These are phyloP conservation scores for Ceratocystis destructans DNA, from an alignment of 2,329 filamentous ascomycete species.

Conservation along the genomic window DNA sequence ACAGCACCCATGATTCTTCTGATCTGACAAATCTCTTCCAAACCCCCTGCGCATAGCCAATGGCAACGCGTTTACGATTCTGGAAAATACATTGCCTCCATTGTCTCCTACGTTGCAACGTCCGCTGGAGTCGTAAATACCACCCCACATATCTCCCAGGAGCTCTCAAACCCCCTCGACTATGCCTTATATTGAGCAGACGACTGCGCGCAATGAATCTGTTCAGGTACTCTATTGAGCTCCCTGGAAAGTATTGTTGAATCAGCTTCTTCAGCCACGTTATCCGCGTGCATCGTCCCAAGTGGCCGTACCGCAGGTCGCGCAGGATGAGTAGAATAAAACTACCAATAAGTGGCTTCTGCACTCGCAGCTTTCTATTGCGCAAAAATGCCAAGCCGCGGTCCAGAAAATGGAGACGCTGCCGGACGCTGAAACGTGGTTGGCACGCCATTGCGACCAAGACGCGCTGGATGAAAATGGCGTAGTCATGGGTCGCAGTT, in stretches of 20 bases:
- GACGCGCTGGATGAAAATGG: conserved; percentile 8
- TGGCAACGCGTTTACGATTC: conserved; percentile 6
- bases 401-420: conserved; percentile 25
- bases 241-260: conserved; percentile 7
- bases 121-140: not conserved
- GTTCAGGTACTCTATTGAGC: not conserved
- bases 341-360: conserved; percentile 23
- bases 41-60: conserved; percentile 9
- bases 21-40: conserved; percentile 7
- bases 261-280: conserved; percentile 25
- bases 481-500: conserved; percentile 11
- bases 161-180: not conserved
- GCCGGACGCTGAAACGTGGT: conserved; percentile 21
- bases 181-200: not conserved
- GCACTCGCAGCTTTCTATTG: conserved; percentile 21
- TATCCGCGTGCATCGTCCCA: conserved; percentile 26
- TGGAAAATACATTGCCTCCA: conserved; percentile 5
- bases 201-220: not conserved
- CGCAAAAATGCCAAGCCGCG: conserved; percentile 23
- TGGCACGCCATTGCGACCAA: conserved; percentile 17
- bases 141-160: not conserved
- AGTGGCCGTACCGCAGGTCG: conserved; percentile 27
- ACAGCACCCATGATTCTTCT: conserved; percentile 13
- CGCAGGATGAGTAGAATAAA: conserved; percentile 24
- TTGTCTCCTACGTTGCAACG: not conserved